Evolutionary conservation across 805 yeast genomes (phyloP).

Genomic region (Kazachstania africana): DNA sequence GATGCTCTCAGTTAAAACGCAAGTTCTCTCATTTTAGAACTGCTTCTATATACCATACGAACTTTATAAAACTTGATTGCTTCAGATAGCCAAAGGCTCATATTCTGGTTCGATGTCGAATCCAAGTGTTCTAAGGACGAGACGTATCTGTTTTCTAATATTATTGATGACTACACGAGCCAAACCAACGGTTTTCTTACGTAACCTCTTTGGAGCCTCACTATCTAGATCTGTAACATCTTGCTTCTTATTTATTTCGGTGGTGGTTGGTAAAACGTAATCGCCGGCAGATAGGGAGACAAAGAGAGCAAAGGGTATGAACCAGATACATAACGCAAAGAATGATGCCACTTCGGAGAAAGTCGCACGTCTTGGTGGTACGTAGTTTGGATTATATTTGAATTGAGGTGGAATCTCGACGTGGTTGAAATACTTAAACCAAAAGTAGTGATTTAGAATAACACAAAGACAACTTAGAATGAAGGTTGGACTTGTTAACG

Average conservation of each 20-base stretch:
- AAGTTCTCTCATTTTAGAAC: too few species aligned
- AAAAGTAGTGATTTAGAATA: conserved; percentile 67
- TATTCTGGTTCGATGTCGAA: conserved; percentile 47
- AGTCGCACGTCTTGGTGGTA: conserved; percentile 59
- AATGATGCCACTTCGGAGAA: conserved; percentile 91
- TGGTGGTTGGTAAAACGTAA: conserved; percentile 57
- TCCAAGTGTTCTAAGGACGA: conserved; percentile 46
- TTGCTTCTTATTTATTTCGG: conserved; percentile 22
- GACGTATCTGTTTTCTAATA: conserved; percentile 34
- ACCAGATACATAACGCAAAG: conserved; percentile 89
- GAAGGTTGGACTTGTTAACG: conserved; percentile 60
- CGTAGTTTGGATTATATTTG: conserved; percentile 45
- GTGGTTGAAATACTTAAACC: conserved; percentile 80
- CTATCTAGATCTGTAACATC: conserved; percentile 14
- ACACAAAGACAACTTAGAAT: conserved; percentile 62
- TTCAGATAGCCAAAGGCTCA: conserved; percentile 32
- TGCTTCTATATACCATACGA: too few species aligned
- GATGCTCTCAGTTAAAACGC: too few species aligned
- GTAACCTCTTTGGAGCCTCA: conserved; percentile 23
- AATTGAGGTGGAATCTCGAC: conserved; percentile 53
- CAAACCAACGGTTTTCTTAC: conserved; percentile 44
- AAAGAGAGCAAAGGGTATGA: conserved; percentile 84
- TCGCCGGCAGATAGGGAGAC: conserved; percentile 89
- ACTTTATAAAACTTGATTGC: too few species aligned
- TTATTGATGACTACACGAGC: conserved; percentile 55